Base-by-base conservation (phyloP, 305 asterid genomes). In the Plantago coronopus region DNA sequence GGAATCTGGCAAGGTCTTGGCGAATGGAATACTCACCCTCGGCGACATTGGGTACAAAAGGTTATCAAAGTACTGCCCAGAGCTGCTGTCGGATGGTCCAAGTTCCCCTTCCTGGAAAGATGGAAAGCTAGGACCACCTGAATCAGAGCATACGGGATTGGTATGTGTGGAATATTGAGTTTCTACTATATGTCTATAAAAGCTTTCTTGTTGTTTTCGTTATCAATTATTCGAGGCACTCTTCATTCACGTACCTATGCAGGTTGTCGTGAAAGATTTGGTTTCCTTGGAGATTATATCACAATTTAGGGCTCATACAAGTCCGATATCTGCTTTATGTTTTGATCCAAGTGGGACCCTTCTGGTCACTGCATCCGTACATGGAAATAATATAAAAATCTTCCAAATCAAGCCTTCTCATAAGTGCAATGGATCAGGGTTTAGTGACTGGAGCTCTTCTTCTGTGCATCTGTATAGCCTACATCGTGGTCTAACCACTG, bases 401-500 rank as follows among this genome's bases (percentile, higher is more conserved):
- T 86, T 79, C 68, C 72, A 83, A 15, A 83, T 86, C 76, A 81
- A 74, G 87, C 85, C 89, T 66, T 72, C 50, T 57, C 79, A 58
- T 62, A 71, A 54, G 57, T 64, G 70, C 31, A 66, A 76, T 67
- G 94, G 86, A 29, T 71, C 84, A 17, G 79, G 86, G 58, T 67
- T 71, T 67, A 80, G 73, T 56, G 94, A 88, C 75, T 81, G 95
- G 95, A 79, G 86, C 75, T 63, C 89, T 69, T 85, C 96, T 27
- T 87, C 84, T 69, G 94, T 76, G 72, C 99, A 85, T 75, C 87
- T 90, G 64, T 94, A 87, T 89, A 90, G 85, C 78, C 95, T 94
- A 61, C 77, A 87, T 69, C 95, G 99, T 13, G 99, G 99, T 70
- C 76, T 94, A 50, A 90, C 97, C 55, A 77, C 87, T 72, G 99